Percentiles rank a stretch among this genome's conserved stretches.
These are phyloP conservation scores for Tulasnella sp. DNA, from an alignment of 768 basidiomycete species.

Conservation along the genomic window DNA sequence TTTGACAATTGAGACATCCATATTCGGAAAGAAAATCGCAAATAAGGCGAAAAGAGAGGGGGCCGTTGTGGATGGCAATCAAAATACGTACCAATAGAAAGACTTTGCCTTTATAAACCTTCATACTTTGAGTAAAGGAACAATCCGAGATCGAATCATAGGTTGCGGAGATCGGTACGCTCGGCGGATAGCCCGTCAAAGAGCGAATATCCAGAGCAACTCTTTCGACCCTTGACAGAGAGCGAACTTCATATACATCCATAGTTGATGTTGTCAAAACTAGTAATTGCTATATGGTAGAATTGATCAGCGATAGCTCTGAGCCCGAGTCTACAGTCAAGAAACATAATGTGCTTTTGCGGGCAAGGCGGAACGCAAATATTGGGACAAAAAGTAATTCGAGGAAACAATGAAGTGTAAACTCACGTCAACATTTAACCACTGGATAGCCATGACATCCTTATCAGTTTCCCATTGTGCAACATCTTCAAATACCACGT, in stretches of 20 bases:
- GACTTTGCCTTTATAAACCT: constrained; percentile 78
- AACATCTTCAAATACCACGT: constrained; percentile 47
- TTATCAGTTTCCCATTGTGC: constrained; percentile 48
- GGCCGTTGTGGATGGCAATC: neutral
- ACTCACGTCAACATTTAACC: constrained; percentile 82
- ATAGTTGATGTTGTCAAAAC: constrained; percentile 44
- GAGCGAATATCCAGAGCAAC: constrained; percentile 44
- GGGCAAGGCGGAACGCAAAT: too few species aligned
- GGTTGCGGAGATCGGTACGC: constrained; percentile 14
- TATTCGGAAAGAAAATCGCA: too few species aligned
- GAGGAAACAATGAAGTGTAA: neutral
- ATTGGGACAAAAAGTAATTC: neutral
- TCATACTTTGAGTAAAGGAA: constrained; percentile 45
- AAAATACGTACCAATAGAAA: constrained; percentile 55
- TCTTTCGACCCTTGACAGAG: constrained; percentile 47
- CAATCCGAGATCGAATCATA: neutral
- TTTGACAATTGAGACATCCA: too few species aligned
- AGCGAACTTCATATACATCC: constrained; percentile 54
- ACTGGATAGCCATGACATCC: constrained; percentile 61
- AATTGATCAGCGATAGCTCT: too few species aligned
- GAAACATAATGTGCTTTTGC: neutral
- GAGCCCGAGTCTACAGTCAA: too few species aligned
- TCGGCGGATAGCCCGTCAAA: constrained; percentile 5
- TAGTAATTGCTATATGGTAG: constrained; percentile 54
- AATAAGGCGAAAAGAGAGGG: neutral